Evolutionary conservation across 208 protist genomes (phyloP), one percentile per base, ranked within the genome.

Genomic region (Strigomonas galati): DNA sequence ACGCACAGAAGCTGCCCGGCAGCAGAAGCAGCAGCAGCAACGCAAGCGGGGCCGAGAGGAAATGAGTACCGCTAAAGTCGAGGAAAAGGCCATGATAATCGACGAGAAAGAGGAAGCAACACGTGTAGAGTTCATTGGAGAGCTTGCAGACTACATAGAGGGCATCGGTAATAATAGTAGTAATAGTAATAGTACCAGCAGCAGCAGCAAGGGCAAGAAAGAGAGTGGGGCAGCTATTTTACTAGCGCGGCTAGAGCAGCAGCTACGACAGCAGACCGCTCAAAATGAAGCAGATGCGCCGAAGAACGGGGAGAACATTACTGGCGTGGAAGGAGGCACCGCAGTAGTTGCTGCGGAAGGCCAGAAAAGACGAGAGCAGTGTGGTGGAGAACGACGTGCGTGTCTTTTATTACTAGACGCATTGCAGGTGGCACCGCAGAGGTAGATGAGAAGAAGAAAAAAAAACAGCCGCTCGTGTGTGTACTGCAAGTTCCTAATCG

Each of bases 371-470:
- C 54, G 15, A 1, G 15, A 28, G 19, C 56, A 62, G 31, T 21
- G 56, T 32, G 23, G 32, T 7, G 56, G 56, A 35, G 56, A 62
- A 46, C 24, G 46, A n/a, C 56, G 56, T 6, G 56, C 56, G 10
- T 62, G 56, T 46, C 3, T 27, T 2, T 48, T 62, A 46, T 31
- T 62, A n/a, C 17, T 62, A 5, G 24, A 35, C 1, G 19, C 37
- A n/a, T 35, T 62, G 28, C 40, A 19, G 40, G 6, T 48, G 7
- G 40, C 54, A 48, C 32, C 26, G 17, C 24, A 37, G 26, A 30
- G 31, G 27, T 14, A 58, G n/a, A n/a, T 10, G 58, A 24, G 17
- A 65, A 52, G 27, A 14, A 61, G 46, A 61, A 61, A 46, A 46
- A 61, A 61, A 61, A 61, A 46, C 37, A 44, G 37, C 6, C 14